phyloP scores from a whole-genome alignment of 129 eudicot genomes.

The Scalesia atractyloides region DNA sequence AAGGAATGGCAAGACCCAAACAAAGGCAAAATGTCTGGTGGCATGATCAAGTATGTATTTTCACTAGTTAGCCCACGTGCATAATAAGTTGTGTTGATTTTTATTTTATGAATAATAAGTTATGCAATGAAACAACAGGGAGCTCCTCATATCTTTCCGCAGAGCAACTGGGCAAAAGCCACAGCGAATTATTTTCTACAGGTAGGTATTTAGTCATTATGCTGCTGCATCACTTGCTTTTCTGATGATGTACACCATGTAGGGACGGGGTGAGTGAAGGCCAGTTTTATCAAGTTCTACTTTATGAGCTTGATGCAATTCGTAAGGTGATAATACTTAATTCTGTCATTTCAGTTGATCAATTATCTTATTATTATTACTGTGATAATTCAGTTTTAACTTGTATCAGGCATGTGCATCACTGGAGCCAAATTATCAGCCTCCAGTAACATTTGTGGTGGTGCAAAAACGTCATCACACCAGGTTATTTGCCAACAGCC shows the following conservation, averaged over 20 bases:
- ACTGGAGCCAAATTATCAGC: constrained; percentile 77
- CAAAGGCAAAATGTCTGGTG: constrained; percentile 87
- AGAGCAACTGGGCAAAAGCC: constrained; percentile 95
- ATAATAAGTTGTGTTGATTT: too few relatives aligned
- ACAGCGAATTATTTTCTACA: constrained; percentile 79
- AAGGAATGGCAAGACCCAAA: constrained; percentile 92
- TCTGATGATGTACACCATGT: constrained; percentile 24
- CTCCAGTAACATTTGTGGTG: constrained; percentile 91
- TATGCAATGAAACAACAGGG: constrained; percentile 48
- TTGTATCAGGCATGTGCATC: constrained; percentile 81
- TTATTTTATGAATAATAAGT: too few relatives aligned
- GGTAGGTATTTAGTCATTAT: constrained; percentile 30
- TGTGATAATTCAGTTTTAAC: constrained; percentile 5
- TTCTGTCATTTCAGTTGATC: not conserved
- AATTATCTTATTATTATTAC: not conserved
- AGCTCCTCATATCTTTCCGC: constrained; percentile 80
- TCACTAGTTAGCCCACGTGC: not conserved
- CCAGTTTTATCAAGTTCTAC: constrained; percentile 84
- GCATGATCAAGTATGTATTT: constrained; percentile 74
- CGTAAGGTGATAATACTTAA: constrained; percentile 58
- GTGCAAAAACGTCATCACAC: constrained; percentile 97
- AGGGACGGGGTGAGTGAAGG: constrained; percentile 99
- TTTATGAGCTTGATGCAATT: constrained; percentile 86
- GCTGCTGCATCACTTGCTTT: not conserved
- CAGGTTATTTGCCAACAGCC: constrained; percentile 77